These are phyloP conservation scores for Centrapalus pauciflorus DNA, from an alignment of 129 eudicot species.

Conservation along the genomic window DNA sequence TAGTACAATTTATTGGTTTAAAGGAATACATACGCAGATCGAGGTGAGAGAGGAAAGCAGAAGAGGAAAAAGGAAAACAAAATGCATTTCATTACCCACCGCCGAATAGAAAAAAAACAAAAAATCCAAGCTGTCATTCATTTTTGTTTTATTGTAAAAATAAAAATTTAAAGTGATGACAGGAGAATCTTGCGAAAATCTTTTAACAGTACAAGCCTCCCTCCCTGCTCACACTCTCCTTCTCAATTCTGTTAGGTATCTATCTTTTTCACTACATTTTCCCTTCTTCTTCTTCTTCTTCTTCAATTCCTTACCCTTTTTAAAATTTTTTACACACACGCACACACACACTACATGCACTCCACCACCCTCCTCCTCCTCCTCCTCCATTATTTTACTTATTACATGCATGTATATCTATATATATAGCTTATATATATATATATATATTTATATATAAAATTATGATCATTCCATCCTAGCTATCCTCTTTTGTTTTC, in stretches of 20 bases:
- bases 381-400: too few species aligned
- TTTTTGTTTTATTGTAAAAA: constrained; percentile 27
- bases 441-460: too few species aligned
- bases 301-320: neutral
- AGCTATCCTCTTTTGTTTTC: neutral
- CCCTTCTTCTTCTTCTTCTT: constrained; percentile 16
- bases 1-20: too few species aligned
- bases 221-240: too few species aligned
- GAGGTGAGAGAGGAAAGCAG: neutral
- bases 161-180: constrained; percentile 39
- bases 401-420: neutral
- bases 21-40: too few species aligned
- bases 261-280: constrained; percentile 9
- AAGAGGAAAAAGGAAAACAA: neutral
- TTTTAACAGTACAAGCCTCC: too few species aligned
- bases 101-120: constrained; percentile 39
- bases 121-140: constrained; percentile 35
- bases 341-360: neutral
- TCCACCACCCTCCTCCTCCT: too few species aligned
- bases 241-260: too few species aligned
- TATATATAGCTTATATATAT: constrained; percentile 2
- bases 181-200: constrained; percentile 65
- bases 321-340: neutral
- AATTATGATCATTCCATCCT: too few species aligned
- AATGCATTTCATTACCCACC: constrained; percentile 18